Conservation (phyloP, 495 filamentous ascomycete genomes). For the Lasiosphaeris hirsuta region DNA sequence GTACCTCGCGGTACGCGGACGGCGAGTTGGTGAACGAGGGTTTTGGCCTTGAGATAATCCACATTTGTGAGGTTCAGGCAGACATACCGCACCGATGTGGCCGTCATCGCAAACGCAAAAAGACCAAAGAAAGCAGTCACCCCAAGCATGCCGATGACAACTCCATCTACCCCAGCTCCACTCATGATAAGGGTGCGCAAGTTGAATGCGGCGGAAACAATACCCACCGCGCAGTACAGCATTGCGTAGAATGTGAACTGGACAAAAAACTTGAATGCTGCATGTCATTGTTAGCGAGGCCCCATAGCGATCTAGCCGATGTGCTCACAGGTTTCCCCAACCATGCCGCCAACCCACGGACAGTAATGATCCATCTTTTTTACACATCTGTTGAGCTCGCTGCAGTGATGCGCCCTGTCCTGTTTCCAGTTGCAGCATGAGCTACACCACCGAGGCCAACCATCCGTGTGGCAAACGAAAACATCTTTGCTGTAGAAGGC, state of each 20-base stretch:
- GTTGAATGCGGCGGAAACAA: constrained; percentile 47
- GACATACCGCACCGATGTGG: constrained; percentile 65
- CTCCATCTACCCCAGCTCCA: constrained; percentile 31
- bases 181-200: constrained; percentile 22
- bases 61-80: constrained; percentile 75
- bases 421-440: constrained; percentile 78
- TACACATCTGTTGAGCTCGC: constrained; percentile 75
- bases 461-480: constrained; percentile 77
- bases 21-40: constrained; percentile 68
- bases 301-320: not conserved
- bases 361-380: constrained; percentile 93
- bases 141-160: constrained; percentile 35
- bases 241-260: constrained; percentile 74
- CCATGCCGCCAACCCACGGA: constrained; percentile 89
- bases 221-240: constrained; percentile 60
- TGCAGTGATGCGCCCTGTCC: constrained; percentile 81
- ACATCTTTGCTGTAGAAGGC: constrained; percentile 73
- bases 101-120: constrained; percentile 71
- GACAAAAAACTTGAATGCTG: constrained; percentile 82
- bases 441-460: constrained; percentile 76
- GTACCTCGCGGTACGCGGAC: constrained; percentile 61
- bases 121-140: constrained; percentile 64
- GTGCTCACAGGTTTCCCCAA: constrained; percentile 65
- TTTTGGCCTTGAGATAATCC: constrained; percentile 63
- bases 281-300: constrained; percentile 1